These are phyloP conservation scores for Neonectria faginata DNA, from an alignment of 2,329 filamentous ascomycete species.

Conservation along the genomic window DNA sequence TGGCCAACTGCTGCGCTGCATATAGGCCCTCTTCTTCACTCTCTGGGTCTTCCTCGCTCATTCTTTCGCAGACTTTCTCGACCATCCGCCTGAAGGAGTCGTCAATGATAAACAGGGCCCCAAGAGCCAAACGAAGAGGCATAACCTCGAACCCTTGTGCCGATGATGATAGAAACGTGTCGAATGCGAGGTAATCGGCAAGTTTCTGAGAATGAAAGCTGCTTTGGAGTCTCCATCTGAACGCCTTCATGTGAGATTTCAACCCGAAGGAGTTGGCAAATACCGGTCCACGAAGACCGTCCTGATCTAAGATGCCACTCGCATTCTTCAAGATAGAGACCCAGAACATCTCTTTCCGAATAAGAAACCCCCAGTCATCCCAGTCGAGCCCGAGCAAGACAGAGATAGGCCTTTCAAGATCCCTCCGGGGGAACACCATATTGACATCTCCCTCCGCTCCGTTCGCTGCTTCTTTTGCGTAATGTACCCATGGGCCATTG, in stretches of 20 bases:
- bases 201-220: slow-evolving; percentile 13
- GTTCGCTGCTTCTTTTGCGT: background rate
- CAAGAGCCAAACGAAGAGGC: slow-evolving; percentile 18
- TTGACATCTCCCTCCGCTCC: background rate
- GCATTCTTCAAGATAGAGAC: slow-evolving; percentile 9
- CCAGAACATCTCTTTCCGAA: slow-evolving; percentile 22
- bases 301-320: background rate
- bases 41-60: background rate
- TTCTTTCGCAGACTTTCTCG: slow-evolving; percentile 1
- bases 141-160: slow-evolving; percentile 1
- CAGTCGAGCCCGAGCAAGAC: slow-evolving; percentile 15
- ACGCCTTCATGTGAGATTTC: background rate
- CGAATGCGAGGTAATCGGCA: slow-evolving; percentile 9
- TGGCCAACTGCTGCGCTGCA: background rate
- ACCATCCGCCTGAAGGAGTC: slow-evolving; percentile 1
- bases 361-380: slow-evolving; percentile 23
- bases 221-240: slow-evolving; percentile 2
- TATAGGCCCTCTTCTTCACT: background rate
- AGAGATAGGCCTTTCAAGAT: slow-evolving; percentile 14
- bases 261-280: background rate
- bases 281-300: background rate
- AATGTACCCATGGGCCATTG: slow-evolving; percentile 5
- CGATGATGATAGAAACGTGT: slow-evolving; percentile 5
- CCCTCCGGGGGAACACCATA: slow-evolving; percentile 13
- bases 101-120: slow-evolving; percentile 18